These are phyloP conservation scores for Hericium erinaceus DNA, from an alignment of 768 basidiomycete genomes.

Conservation along the genomic window DNA sequence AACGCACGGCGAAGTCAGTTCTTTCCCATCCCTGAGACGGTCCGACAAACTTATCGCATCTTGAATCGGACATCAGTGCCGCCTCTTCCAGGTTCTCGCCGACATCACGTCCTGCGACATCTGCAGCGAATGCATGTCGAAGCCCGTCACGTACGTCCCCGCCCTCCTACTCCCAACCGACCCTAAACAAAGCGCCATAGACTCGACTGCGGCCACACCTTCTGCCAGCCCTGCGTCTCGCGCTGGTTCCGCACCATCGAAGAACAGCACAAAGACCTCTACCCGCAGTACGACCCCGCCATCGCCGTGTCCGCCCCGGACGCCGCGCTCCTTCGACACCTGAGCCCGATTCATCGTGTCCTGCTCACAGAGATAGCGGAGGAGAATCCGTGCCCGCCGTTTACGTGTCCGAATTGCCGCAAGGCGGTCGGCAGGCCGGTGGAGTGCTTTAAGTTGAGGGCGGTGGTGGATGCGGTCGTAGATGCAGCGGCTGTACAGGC, in stretches of 20 bases:
- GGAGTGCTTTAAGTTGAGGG: constrained; percentile 55
- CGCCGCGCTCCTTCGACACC: background rate
- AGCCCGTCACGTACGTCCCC: too few relatives aligned
- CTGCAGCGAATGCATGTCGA: too few relatives aligned
- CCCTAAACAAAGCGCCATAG: constrained; percentile 23
- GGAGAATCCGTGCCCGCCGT: constrained; percentile 29
- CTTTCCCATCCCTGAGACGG: too few relatives aligned
- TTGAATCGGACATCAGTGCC: too few relatives aligned
- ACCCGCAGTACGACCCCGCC: constrained; percentile 34
- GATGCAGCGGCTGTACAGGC: constrained; percentile 38
- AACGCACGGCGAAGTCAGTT: too few relatives aligned
- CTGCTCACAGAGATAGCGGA: background rate
- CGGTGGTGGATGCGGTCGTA: constrained; percentile 40
- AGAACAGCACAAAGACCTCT: constrained; percentile 34
- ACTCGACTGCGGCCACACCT: constrained; percentile 60
- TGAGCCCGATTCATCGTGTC: constrained; percentile 8
- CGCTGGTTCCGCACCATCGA: constrained; percentile 44
- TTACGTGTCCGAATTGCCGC: constrained; percentile 64
- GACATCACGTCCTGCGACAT: too few relatives aligned
- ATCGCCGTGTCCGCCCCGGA: background rate
- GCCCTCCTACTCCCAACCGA: too few relatives aligned
- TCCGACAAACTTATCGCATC: too few relatives aligned
- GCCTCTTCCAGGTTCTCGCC: too few relatives aligned
- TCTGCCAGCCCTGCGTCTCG: constrained; percentile 52
- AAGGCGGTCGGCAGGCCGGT: constrained; percentile 40